Percentiles rank a stretch among this genome's conserved stretches.
Conservation (phyloP, 2,329 filamentous ascomycete species). For the Cercospora sojina region DNA sequence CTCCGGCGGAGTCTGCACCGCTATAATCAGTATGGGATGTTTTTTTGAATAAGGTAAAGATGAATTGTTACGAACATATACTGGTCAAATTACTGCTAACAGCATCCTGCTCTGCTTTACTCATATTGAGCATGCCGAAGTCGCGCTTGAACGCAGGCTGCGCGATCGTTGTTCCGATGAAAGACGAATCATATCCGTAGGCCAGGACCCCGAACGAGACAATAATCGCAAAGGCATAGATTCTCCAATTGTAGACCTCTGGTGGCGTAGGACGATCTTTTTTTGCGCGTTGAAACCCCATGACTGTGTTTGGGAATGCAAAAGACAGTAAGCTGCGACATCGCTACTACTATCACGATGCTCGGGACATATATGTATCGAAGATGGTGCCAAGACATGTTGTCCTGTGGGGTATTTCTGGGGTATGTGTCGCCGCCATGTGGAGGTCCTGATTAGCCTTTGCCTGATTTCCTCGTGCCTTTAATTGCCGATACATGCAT, state of each 20-base stretch:
- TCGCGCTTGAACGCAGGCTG: slow-evolving; percentile 50
- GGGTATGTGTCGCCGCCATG: not conserved
- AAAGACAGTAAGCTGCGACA: not conserved
- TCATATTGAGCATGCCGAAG: slow-evolving; percentile 41
- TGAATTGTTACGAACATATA: slow-evolving; percentile 28
- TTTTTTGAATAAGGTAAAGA: not conserved
- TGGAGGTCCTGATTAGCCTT: not conserved
- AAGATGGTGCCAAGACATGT: not conserved
- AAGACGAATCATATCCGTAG: slow-evolving; percentile 56
- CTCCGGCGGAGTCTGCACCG: slow-evolving; percentile 45
- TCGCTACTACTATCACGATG: not conserved
- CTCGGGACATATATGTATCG: not conserved
- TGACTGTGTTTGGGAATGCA: not conserved
- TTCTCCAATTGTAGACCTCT: slow-evolving; percentile 56
- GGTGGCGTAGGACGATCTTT: slow-evolving; percentile 58
- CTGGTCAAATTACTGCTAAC: slow-evolving; percentile 52
- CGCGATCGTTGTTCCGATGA: slow-evolving; percentile 56
- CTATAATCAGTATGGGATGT: not conserved
- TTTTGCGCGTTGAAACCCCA: slow-evolving; percentile 47
- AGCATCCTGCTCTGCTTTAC: slow-evolving; percentile 39
- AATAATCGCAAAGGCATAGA: slow-evolving; percentile 51
- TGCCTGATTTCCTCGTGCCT: not conserved
- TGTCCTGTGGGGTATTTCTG: not conserved
- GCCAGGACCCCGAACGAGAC: slow-evolving; percentile 50
- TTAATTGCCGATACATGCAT: not conserved